Percentiles rank a stretch among this genome's conserved stretches.
These are phyloP conservation scores for Skeletonema tropicum DNA, from an alignment of 108 stramenopile genomes.

Conservation along the genomic window DNA sequence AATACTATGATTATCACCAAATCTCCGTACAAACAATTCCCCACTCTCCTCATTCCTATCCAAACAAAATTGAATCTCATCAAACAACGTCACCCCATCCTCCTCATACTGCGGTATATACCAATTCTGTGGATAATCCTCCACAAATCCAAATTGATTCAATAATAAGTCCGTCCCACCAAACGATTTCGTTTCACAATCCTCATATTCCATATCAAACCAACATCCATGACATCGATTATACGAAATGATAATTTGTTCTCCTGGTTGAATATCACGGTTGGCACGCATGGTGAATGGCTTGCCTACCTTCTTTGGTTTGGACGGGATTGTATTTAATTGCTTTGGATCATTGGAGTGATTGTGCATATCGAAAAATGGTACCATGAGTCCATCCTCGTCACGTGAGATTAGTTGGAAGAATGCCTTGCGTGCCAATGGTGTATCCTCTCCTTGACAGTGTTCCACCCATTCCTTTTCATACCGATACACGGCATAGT, in stretches of 20 bases:
- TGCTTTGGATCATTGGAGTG: slow-evolving; percentile 49
- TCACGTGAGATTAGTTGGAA: slow-evolving; percentile 46
- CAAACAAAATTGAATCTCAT: slow-evolving; percentile 38
- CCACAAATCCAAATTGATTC: slow-evolving; percentile 47
- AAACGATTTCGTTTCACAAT: slow-evolving; percentile 32
- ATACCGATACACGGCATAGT: slow-evolving; percentile 7
- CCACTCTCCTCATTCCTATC: slow-evolving; percentile 19
- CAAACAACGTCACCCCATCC: slow-evolving; percentile 17
- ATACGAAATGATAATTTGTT: slow-evolving; percentile 48
- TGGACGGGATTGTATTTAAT: slow-evolving; percentile 31
- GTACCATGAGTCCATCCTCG: slow-evolving; percentile 38
- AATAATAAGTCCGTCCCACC: slow-evolving; percentile 33
- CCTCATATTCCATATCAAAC: slow-evolving; percentile 22
- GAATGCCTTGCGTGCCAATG: slow-evolving; percentile 37
- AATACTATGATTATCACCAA: slow-evolving; percentile 2
- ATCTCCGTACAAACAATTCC: not conserved
- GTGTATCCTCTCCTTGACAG: slow-evolving; percentile 41
- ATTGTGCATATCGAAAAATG: slow-evolving; percentile 53
- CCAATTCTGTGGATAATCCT: slow-evolving; percentile 25
- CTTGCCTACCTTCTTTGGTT: slow-evolving; percentile 19
- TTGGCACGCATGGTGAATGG: slow-evolving; percentile 28
- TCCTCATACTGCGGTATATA: slow-evolving; percentile 3
- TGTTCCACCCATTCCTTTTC: slow-evolving; percentile 32
- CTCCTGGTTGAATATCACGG: slow-evolving; percentile 35
- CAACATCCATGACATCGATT: slow-evolving; percentile 37